phyloP scores from a whole-genome alignment of 179 eudicot genomes.

The Beta macrorhiza region DNA sequence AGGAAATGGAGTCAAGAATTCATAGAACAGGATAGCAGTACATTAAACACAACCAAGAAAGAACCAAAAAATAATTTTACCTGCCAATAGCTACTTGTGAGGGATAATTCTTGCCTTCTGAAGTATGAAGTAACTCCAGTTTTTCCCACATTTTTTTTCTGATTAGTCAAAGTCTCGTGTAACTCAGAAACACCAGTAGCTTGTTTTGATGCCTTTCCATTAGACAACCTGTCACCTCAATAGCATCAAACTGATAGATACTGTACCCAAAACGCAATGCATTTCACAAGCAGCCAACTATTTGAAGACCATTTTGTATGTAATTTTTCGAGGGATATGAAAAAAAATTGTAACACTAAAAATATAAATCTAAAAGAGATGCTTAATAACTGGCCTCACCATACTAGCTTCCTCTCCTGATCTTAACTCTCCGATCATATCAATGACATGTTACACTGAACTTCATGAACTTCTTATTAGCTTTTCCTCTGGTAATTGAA shows the following conservation, averaged over 20 bases:
- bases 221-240: conserved; percentile 49
- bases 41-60: conserved; percentile 4
- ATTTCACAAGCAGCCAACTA: background rate
- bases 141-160: conserved; percentile 46
- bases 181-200: conserved; percentile 35
- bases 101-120: conserved; percentile 72
- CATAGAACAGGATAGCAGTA: conserved; percentile 13
- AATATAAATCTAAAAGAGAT: background rate
- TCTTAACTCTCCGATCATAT: background rate
- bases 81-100: conserved; percentile 85
- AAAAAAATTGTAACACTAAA: no score
- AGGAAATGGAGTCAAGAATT: conserved; percentile 8
- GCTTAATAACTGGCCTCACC: background rate
- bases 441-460: background rate
- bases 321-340: background rate
- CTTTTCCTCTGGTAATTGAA: background rate
- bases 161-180: conserved; percentile 35
- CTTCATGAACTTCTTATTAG: background rate
- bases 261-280: background rate
- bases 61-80: conserved; percentile 32
- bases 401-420: background rate
- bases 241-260: background rate
- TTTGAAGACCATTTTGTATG: background rate
- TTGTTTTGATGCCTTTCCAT: conserved; percentile 38
- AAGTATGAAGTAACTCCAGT: conserved; percentile 79